Evolutionary conservation across 1,139 yeast species (phyloP).

Genomic region (Blastobotrys niveus): DNA sequence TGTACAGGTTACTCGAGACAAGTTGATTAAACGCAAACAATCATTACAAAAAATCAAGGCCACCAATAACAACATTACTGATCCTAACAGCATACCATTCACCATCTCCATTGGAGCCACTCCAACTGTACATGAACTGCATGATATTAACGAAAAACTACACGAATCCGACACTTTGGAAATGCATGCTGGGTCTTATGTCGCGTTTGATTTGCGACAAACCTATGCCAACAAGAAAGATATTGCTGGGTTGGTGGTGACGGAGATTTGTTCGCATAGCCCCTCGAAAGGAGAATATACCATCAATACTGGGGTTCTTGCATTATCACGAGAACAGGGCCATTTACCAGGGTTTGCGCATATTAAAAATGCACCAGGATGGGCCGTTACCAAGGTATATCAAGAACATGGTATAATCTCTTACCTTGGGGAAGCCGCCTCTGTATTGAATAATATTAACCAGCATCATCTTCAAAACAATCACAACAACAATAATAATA

Average conservation of each 20-base stretch:
- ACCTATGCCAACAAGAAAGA: slow-evolving; percentile 44
- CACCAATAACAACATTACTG: slow-evolving; percentile 11
- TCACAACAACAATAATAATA: neutral
- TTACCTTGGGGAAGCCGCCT: slow-evolving; percentile 40
- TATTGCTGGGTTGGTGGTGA: slow-evolving; percentile 52
- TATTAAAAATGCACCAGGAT: slow-evolving; percentile 40
- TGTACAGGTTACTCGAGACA: slow-evolving; percentile 31
- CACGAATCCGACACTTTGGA: slow-evolving; percentile 45
- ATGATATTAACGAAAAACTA: slow-evolving; percentile 11
- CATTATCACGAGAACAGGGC: slow-evolving; percentile 57
- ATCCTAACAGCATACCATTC: slow-evolving; percentile 14
- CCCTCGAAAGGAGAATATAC: slow-evolving; percentile 55
- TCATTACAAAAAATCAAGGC: slow-evolving; percentile 14
- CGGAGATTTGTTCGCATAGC: slow-evolving; percentile 58
- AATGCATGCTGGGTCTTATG: slow-evolving; percentile 71
- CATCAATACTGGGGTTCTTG: slow-evolving; percentile 65
- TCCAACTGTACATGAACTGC: slow-evolving; percentile 47
- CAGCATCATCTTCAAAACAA: too few species aligned
- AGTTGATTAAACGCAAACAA: slow-evolving; percentile 25
- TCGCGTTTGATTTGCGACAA: slow-evolving; percentile 73
- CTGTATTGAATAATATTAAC: too few species aligned
- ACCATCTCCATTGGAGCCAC: slow-evolving; percentile 62
- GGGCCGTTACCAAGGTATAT: slow-evolving; percentile 48
- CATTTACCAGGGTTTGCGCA: slow-evolving; percentile 44
- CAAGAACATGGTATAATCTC: slow-evolving; percentile 52